phyloP scores from a whole-genome alignment of 768 basidiomycete genomes.

The Daedaleopsis nitida region DNA sequence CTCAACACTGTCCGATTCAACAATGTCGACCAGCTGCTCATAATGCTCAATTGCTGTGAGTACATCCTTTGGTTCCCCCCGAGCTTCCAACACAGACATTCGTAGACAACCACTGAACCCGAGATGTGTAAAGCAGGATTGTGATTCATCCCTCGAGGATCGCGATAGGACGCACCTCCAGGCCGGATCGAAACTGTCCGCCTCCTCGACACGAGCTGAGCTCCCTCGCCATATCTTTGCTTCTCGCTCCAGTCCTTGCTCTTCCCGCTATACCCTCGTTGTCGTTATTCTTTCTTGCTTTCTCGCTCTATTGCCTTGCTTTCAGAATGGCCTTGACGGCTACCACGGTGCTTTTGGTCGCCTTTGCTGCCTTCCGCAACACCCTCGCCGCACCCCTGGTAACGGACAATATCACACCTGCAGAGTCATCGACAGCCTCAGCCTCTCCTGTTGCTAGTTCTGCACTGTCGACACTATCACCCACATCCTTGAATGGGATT shows the following conservation, averaged over 20 bases:
- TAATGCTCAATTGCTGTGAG: too few species aligned
- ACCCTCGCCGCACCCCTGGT: constrained; percentile 8
- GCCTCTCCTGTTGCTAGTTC: background rate
- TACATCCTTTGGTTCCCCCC: too few species aligned
- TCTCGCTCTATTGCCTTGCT: background rate
- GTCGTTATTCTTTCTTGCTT: too few species aligned
- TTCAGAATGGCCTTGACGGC: constrained; percentile 22
- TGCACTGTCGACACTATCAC: background rate
- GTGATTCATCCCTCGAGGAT: too few species aligned
- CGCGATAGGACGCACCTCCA: too few species aligned
- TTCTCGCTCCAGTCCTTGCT: background rate
- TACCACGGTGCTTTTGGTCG: constrained; percentile 8
- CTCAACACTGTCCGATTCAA: too few species aligned
- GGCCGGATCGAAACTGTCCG: background rate
- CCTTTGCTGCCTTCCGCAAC: constrained; percentile 7
- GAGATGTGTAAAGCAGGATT: too few species aligned
- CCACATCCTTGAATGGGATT: background rate
- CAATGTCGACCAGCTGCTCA: too few species aligned
- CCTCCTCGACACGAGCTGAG: background rate
- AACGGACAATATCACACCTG: background rate
- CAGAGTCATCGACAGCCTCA: background rate
- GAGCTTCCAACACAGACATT: too few species aligned
- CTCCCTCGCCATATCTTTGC: background rate
- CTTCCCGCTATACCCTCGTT: background rate
- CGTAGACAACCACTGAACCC: too few species aligned